Evolutionary conservation across 176 grass and related monocot species (phyloP).

Genomic region (Pharus latifolius): DNA sequence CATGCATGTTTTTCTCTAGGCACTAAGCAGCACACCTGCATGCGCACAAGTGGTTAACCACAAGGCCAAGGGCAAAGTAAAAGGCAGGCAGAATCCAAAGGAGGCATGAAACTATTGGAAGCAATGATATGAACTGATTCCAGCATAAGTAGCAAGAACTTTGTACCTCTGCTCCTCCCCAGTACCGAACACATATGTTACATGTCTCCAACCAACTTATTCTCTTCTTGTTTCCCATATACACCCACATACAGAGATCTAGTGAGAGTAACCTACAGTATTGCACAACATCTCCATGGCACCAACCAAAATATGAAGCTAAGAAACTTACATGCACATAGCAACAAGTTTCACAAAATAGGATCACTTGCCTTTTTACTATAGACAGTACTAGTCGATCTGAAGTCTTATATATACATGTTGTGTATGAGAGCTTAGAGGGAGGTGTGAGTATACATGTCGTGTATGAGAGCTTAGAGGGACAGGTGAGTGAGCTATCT

Average conservation of each 20-base stretch:
- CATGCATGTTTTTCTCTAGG: slow-evolving; percentile 2
- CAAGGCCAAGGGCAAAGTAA: background rate
- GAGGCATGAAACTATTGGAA: slow-evolving; percentile 19
- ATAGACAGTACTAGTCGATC: too few relatives aligned
- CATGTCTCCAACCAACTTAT: slow-evolving; percentile 40
- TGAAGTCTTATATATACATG: too few relatives aligned
- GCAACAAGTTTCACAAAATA: slow-evolving; percentile 20
- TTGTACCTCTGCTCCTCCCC: background rate
- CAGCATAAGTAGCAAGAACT: background rate
- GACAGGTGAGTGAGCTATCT: too few relatives aligned
- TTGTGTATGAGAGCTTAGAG: too few relatives aligned
- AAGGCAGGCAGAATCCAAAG: slow-evolving; percentile 9
- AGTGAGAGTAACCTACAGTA: background rate
- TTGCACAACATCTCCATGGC: too few relatives aligned
- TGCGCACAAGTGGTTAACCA: background rate
- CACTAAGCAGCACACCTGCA: background rate
- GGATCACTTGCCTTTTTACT: slow-evolving; percentile 34
- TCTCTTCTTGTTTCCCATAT: background rate
- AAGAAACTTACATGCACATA: slow-evolving; percentile 41
- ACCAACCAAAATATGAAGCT: too few relatives aligned
- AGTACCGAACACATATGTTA: slow-evolving; percentile 24
- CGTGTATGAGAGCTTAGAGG: too few relatives aligned
- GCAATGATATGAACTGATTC: slow-evolving; percentile 21
- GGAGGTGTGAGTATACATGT: too few relatives aligned
- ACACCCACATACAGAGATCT: background rate